phyloP scores from a whole-genome alignment of 345 rosid species.

The Tarenaya hassleriana region DNA sequence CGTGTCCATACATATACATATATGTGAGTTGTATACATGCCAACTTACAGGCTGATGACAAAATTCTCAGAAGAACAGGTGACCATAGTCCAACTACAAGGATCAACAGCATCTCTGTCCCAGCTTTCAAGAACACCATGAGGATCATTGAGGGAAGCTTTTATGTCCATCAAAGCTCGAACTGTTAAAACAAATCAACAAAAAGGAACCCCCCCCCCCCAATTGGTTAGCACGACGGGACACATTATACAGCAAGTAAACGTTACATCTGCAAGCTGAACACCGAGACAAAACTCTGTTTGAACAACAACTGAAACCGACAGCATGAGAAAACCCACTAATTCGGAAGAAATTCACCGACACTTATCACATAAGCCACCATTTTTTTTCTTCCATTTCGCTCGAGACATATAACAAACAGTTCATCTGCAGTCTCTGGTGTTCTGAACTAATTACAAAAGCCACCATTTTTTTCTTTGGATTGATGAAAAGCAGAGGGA shows the following conservation, averaged over 20 bases:
- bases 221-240: too few relatives aligned
- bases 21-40: background rate
- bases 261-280: too few relatives aligned
- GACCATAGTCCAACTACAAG: slow-evolving; percentile 96
- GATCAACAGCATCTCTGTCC: slow-evolving; percentile 94
- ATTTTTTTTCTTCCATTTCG: slow-evolving; percentile 14
- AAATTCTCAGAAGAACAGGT: slow-evolving; percentile 72
- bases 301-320: too few relatives aligned
- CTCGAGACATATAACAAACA: background rate
- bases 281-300: too few relatives aligned
- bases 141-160: slow-evolving; percentile 68
- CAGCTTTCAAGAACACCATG: slow-evolving; percentile 86
- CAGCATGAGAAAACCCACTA: too few relatives aligned
- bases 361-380: background rate
- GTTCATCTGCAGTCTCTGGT: background rate
- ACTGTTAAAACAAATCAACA: slow-evolving; percentile 39
- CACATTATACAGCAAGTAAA: too few relatives aligned
- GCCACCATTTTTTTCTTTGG: too few relatives aligned
- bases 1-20: background rate
- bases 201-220: too few relatives aligned
- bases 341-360: too few relatives aligned
- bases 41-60: slow-evolving; percentile 76
- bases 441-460: too few relatives aligned
- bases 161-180: slow-evolving; percentile 82
- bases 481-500: slow-evolving; percentile 13